phyloP scores from a whole-genome alignment of 768 basidiomycete genomes.

The Leccinellum luteum region DNA sequence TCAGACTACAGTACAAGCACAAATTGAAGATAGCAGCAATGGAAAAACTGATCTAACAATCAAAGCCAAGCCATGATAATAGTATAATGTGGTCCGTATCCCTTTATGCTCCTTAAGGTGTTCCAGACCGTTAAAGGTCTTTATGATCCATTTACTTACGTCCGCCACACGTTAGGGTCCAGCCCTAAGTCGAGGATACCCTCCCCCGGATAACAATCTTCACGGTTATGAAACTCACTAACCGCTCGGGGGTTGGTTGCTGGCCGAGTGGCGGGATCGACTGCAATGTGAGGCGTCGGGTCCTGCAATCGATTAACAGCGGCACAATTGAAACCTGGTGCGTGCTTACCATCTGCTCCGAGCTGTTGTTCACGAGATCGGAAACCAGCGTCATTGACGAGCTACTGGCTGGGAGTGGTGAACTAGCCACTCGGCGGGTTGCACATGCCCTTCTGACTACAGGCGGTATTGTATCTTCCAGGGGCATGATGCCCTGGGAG shows the following conservation, averaged over 20 bases:
- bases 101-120: background rate
- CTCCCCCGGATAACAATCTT: slow-evolving; percentile 15
- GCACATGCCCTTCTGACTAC: slow-evolving; percentile 13
- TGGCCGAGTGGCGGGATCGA: background rate
- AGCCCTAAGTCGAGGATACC: slow-evolving; percentile 11
- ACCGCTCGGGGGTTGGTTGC: background rate
- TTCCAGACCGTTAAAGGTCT: background rate
- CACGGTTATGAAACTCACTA: slow-evolving; percentile 2
- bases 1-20: background rate
- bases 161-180: background rate
- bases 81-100: background rate
- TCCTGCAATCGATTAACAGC: background rate
- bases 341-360: slow-evolving; percentile 5
- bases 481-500: slow-evolving; percentile 48
- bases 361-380: background rate
- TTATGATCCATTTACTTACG: no score
- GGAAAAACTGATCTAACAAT: background rate
- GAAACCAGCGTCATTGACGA: slow-evolving; percentile 2
- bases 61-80: background rate
- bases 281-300: background rate
- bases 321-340: background rate
- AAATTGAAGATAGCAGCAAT: no score
- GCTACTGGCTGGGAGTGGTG: background rate
- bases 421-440: slow-evolving; percentile 34
- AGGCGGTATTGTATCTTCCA: slow-evolving; percentile 21